A percentile compares a stretch with the other conserved stretches of the same genome.
phyloP scores from a whole-genome alignment of 2,329 filamentous ascomycete genomes.

The Colletotrichum incanum region DNA sequence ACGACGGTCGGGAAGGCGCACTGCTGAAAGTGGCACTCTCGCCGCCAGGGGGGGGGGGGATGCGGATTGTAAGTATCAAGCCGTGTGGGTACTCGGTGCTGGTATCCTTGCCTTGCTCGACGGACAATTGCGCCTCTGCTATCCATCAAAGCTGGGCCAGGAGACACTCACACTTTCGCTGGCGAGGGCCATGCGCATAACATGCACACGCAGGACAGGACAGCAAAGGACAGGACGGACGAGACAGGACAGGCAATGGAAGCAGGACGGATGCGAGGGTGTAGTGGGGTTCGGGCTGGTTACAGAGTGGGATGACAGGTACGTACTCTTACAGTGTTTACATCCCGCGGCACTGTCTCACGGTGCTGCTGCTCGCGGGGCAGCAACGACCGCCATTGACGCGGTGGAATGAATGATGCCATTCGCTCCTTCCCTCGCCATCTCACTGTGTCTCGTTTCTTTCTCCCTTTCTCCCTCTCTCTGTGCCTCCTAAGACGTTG shows the following conservation, averaged over 20 bases:
- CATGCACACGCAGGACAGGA: neutral
- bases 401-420: slow-evolving; percentile 37
- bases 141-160: neutral
- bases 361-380: slow-evolving; percentile 27
- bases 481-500: neutral
- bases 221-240: neutral
- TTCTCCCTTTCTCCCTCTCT: neutral
- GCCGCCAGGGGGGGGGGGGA: neutral
- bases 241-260: neutral
- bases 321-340: slow-evolving; percentile 7
- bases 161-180: neutral
- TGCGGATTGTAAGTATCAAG: slow-evolving; percentile 13
- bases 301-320: slow-evolving; percentile 33
- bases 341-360: neutral
- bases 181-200: neutral
- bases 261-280: slow-evolving; percentile 36
- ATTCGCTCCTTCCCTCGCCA: slow-evolving; percentile 9
- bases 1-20: neutral
- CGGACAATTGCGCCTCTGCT: neutral
- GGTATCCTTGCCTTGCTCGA: neutral
- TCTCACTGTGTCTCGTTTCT: neutral
- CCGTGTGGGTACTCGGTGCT: neutral
- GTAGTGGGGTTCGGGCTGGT: slow-evolving; percentile 38
- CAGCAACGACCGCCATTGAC: slow-evolving; percentile 25
- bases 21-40: slow-evolving; percentile 3